Conservation (phyloP, 495 filamentous ascomycete species). For the Elaphomyces granulatus region DNA sequence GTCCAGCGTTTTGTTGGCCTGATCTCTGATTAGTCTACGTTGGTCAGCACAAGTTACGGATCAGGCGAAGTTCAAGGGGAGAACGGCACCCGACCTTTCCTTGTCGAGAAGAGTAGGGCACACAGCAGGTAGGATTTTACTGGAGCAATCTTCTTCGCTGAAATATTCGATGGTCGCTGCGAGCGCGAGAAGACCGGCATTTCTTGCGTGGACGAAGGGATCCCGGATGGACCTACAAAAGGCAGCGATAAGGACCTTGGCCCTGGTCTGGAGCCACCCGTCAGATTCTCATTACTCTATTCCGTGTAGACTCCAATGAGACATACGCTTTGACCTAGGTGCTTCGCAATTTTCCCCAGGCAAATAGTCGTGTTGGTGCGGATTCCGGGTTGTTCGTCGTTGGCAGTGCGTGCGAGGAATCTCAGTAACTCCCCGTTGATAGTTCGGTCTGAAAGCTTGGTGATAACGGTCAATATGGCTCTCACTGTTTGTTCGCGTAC, state of each 20-base stretch:
- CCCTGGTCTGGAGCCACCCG: constrained; percentile 38
- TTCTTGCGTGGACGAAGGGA: constrained; percentile 85
- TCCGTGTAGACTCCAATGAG: not conserved
- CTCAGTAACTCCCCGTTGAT: constrained; percentile 87
- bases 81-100: constrained; percentile 51
- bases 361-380: constrained; percentile 97
- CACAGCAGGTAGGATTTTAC: constrained; percentile 64
- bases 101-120: constrained; percentile 75
- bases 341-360: constrained; percentile 84
- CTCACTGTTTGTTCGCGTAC: constrained; percentile 94
- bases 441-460: constrained; percentile 79
- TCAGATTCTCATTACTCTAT: constrained; percentile 11
- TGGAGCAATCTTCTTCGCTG: constrained; percentile 79
- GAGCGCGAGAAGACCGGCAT: constrained; percentile 74
- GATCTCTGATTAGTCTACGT: constrained; percentile 68
- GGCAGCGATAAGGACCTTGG: constrained; percentile 84
- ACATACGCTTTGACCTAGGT: constrained; percentile 56
- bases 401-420: constrained; percentile 88
- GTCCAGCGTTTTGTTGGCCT: constrained; percentile 82
- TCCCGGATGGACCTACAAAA: constrained; percentile 81
- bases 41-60: not conserved
- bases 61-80: not conserved
- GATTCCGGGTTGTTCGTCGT: constrained; percentile 95
- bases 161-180: constrained; percentile 75
- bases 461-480: constrained; percentile 69